These are phyloP conservation scores for Botrytis tulipae DNA, from an alignment of 2,329 filamentous ascomycete species.

Conservation along the genomic window DNA sequence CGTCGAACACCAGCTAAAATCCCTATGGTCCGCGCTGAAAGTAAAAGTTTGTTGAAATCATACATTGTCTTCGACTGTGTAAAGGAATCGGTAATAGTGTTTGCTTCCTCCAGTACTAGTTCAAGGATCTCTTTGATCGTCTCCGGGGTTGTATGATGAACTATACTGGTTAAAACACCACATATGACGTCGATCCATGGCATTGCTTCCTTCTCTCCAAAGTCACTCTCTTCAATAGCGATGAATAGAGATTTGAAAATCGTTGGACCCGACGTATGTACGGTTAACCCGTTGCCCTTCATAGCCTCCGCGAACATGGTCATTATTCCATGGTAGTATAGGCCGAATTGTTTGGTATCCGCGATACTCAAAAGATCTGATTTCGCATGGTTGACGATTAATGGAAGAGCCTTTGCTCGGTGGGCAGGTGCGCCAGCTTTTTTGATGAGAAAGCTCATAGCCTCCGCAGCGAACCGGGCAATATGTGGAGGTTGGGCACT, in stretches of 20 bases:
- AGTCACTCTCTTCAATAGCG: constrained; percentile 46
- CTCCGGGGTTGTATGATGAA: constrained; percentile 76
- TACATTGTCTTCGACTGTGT: constrained; percentile 38
- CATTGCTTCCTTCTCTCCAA: constrained; percentile 43
- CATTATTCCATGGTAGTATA: constrained; percentile 88
- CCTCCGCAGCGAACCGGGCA: constrained; percentile 88
- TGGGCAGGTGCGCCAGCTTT: constrained; percentile 80
- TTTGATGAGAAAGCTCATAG: constrained; percentile 87
- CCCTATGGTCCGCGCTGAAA: constrained; percentile 61
- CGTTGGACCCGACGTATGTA: constrained; percentile 59
- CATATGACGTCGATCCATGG: constrained; percentile 65
- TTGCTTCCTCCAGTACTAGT: constrained; percentile 53
- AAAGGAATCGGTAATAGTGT: constrained; percentile 42
- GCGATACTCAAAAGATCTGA: constrained; percentile 59
- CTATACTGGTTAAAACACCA: constrained; percentile 74
- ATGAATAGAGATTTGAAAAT: constrained; percentile 53
- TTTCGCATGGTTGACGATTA: constrained; percentile 70
- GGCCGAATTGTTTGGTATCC: constrained; percentile 56
- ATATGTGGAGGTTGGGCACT: constrained; percentile 81
- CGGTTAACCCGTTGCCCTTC: constrained; percentile 58
- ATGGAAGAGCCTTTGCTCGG: constrained; percentile 67
- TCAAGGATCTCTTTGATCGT: constrained; percentile 70
- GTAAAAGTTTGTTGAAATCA: constrained; percentile 45
- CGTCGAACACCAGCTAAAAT: constrained; percentile 76
- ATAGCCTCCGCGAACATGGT: constrained; percentile 83